Evolutionary conservation across 192 early-diverging fungal species (phyloP).

Genomic region (Kickxella alabastrina): DNA sequence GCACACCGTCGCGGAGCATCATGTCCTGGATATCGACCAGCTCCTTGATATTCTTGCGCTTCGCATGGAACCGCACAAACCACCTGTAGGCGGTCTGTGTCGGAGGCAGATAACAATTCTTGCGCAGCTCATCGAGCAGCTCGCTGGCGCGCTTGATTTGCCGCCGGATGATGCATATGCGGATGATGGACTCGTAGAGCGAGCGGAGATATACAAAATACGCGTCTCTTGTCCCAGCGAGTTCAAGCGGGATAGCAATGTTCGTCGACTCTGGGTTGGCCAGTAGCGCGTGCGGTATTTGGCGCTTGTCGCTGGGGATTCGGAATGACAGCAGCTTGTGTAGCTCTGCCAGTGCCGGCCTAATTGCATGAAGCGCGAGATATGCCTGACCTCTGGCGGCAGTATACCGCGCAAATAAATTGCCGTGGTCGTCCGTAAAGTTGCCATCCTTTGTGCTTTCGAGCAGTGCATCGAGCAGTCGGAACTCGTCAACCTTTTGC

Average conservation of each 20-base stretch:
- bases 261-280: not conserved
- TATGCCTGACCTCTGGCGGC: conserved; percentile 24
- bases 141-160: conserved; percentile 17
- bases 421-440: not conserved
- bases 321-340: conserved; percentile 22
- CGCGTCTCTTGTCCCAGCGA: conserved; percentile 26
- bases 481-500: conserved; percentile 10
- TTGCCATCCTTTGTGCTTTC: conserved; percentile 3
- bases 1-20: conserved; percentile 44
- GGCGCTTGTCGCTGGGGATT: conserved; percentile 27
- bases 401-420: conserved; percentile 22
- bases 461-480: conserved; percentile 19
- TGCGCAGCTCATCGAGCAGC: conserved; percentile 40
- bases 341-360: conserved; percentile 15
- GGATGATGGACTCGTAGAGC: conserved; percentile 41
- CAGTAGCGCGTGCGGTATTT: conserved; percentile 7
- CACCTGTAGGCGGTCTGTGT: conserved; percentile 24
- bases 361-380: conserved; percentile 12
- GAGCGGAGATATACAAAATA: conserved; percentile 45
- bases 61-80: conserved; percentile 45
- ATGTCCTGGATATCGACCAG: conserved; percentile 37
- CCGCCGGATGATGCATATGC: conserved; percentile 18
- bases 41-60: conserved; percentile 39
- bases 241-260: conserved; percentile 17
- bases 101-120: conserved; percentile 46